A percentile compares a stretch with the other conserved stretches of the same genome.
These are phyloP conservation scores for Chlorella sp. DNA, from an alignment of 139 green algal species.

Conservation along the genomic window DNA sequence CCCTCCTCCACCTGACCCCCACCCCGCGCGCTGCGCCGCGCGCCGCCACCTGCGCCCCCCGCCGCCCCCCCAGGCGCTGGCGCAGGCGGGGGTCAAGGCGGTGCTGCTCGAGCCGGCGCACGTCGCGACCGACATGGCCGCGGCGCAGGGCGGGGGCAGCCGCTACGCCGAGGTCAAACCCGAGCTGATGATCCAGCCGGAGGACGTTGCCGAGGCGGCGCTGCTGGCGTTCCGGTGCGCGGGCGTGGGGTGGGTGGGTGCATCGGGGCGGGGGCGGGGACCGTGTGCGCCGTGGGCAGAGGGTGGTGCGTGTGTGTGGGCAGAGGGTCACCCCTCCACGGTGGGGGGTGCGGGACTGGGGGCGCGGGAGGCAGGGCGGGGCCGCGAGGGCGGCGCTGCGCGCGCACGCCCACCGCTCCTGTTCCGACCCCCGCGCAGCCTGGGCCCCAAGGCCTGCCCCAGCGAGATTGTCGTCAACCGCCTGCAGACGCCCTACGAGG, in stretches of 20 bases:
- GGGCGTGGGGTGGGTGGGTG: too few relatives aligned
- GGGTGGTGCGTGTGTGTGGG: too few relatives aligned
- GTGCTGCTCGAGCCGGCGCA: conserved; percentile 43
- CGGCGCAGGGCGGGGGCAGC: conserved; percentile 3
- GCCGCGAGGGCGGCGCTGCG: too few relatives aligned
- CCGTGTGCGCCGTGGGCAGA: too few relatives aligned
- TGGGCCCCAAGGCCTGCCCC: neutral
- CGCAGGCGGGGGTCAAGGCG: conserved; percentile 49
- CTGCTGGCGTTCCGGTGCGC: conserved; percentile 35
- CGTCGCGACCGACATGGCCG: conserved; percentile 47
- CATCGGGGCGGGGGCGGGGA: too few relatives aligned
- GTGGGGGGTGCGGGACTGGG: too few relatives aligned
- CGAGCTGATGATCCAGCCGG: conserved; percentile 42
- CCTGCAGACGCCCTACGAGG: conserved; percentile 12
- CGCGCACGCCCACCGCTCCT: too few relatives aligned
- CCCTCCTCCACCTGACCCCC: neutral
- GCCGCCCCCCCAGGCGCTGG: conserved; percentile 10
- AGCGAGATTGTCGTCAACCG: conserved; percentile 9
- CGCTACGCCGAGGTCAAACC: conserved; percentile 10
- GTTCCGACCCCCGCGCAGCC: too few relatives aligned
- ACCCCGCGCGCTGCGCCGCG: neutral
- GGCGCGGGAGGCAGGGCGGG: too few relatives aligned
- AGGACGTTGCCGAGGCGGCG: conserved; percentile 47
- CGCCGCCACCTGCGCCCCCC: neutral
- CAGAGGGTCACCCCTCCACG: too few relatives aligned